Conservation (phyloP, 1,139 yeast species). For the Candida mesenterica region DNA sequence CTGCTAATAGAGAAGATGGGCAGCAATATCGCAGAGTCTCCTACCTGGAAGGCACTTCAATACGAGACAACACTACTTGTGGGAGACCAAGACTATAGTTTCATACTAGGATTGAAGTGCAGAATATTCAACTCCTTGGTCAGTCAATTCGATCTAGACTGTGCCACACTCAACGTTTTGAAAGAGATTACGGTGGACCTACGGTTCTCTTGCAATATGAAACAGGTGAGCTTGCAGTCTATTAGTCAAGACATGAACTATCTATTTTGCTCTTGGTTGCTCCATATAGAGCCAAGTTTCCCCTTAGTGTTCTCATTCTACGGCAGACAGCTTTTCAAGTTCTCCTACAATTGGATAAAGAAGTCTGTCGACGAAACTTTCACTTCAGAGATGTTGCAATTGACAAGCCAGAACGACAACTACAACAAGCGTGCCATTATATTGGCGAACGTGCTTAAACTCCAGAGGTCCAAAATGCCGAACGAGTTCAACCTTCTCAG, state of each 20-base stretch:
- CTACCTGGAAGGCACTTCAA: conserved; percentile 19
- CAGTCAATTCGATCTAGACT: too few species aligned
- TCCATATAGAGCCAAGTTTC: conserved; percentile 28
- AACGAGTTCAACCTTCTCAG: conserved; percentile 12
- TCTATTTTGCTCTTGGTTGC: conserved; percentile 26
- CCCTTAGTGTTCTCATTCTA: conserved; percentile 40
- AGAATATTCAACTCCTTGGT: conserved; percentile 18
- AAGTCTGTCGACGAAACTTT: conserved; percentile 11
- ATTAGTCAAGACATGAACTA: conserved; percentile 25
- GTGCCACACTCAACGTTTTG: too few species aligned
- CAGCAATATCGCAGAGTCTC: conserved; percentile 7
- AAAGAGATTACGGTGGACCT: too few species aligned
- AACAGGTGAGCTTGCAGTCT: too few species aligned
- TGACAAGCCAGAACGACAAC: conserved; percentile 2
- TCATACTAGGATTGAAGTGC: conserved; percentile 20
- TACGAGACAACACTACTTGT: conserved; percentile 16
- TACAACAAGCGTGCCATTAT: conserved; percentile 6
- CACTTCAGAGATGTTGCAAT: conserved; percentile 7
- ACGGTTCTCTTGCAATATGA: too few species aligned
- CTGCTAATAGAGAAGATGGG: conserved; percentile 15
- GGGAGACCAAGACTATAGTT: conserved; percentile 8
- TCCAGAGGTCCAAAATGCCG: conserved; percentile 9
- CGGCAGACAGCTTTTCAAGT: conserved; percentile 28
- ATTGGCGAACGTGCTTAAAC: conserved; percentile 10
- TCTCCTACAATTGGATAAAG: conserved; percentile 23